phyloP scores from a whole-genome alignment of 352 stramenopile genomes.

The Paralagenidium karlingii region DNA sequence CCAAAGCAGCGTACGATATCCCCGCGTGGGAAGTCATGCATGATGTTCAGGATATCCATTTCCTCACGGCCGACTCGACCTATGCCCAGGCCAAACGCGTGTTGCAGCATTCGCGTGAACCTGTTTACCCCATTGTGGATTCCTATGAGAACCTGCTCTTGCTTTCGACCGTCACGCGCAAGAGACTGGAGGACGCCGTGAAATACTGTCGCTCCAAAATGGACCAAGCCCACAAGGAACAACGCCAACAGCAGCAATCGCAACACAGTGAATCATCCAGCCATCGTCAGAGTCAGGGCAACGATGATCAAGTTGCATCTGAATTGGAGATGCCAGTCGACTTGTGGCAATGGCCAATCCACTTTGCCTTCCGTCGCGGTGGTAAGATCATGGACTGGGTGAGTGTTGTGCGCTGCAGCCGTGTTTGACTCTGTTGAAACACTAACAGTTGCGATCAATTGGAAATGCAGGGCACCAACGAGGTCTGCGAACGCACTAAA shows the following conservation, averaged over 20 bases:
- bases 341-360: conserved; percentile 37
- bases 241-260: neutral
- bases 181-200: conserved; percentile 31
- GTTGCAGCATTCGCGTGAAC: conserved; percentile 33
- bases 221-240: neutral
- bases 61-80: conserved; percentile 54
- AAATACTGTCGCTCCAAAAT: conserved; percentile 35
- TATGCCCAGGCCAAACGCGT: conserved; percentile 42
- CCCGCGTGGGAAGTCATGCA: conserved; percentile 78
- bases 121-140: conserved; percentile 71
- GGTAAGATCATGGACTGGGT: conserved; percentile 66
- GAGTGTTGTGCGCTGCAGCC: neutral
- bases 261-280: neutral
- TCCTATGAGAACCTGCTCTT: conserved; percentile 39
- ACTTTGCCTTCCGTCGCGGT: conserved; percentile 56
- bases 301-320: neutral
- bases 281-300: neutral
- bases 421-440: neutral
- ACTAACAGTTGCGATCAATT: neutral
- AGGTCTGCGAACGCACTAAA: conserved; percentile 40
- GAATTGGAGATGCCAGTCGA: conserved; percentile 3
- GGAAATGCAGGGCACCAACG: conserved; percentile 28
- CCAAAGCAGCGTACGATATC: conserved; percentile 75
- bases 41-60: conserved; percentile 48
- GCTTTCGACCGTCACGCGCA: conserved; percentile 53